Percentiles rank a stretch among this genome's conserved stretches.
Conservation (phyloP, 441 rosid genomes). For the Pelargonium myrrhifolium region DNA sequence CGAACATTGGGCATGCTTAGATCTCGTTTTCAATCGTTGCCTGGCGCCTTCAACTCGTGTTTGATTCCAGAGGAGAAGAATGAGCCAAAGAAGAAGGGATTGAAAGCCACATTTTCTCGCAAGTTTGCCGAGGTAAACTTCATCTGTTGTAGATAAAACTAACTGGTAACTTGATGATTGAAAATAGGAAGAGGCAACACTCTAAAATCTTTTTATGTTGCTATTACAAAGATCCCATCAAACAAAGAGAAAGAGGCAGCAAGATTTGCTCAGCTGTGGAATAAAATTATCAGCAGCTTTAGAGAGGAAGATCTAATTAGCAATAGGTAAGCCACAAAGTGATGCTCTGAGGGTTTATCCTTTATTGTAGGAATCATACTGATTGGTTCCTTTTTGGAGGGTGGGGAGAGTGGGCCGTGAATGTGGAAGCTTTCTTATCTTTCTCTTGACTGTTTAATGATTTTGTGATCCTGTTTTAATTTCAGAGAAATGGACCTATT, state of each 20-base stretch:
- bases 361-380: constrained; percentile 9
- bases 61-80: constrained; percentile 70
- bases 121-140: constrained; percentile 47
- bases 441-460: constrained; percentile 13
- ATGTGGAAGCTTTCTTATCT: constrained; percentile 2
- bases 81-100: constrained; percentile 65
- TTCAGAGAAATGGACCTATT: constrained; percentile 84
- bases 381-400: not conserved
- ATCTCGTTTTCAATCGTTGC: constrained; percentile 86
- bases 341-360: constrained; percentile 6
- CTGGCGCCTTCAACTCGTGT: constrained; percentile 79
- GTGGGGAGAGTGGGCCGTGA: not conserved
- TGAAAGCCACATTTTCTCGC: constrained; percentile 61
- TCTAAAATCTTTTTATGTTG: constrained; percentile 14
- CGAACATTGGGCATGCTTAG: constrained; percentile 98
- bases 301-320: constrained; percentile 96
- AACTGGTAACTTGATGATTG: constrained; percentile 2
- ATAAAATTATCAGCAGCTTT: constrained; percentile 87
- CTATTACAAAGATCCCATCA: constrained; percentile 40
- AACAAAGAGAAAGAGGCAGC: constrained; percentile 82
- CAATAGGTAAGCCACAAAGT: constrained; percentile 39
- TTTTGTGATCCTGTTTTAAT: constrained; percentile 15
- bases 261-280: constrained; percentile 98
- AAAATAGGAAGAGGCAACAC: not conserved
- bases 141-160: not conserved